Evolutionary conservation across 2,329 filamentous ascomycete species (phyloP).

Genomic region (Fusarium brevicatenulatum): DNA sequence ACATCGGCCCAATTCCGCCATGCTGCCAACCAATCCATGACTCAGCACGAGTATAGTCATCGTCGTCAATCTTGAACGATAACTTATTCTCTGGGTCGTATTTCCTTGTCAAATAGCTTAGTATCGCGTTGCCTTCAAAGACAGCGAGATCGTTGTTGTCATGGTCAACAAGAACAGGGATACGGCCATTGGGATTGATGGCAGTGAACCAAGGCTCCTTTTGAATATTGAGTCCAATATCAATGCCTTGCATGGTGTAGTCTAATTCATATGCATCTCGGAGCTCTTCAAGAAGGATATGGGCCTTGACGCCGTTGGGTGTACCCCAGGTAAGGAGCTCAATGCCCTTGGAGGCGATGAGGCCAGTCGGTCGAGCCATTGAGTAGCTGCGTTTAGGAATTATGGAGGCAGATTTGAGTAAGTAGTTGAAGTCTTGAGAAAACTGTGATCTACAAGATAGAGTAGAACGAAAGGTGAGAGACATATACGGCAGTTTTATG

Average conservation of each 20-base stretch:
- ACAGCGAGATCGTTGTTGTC: slow-evolving; percentile 70
- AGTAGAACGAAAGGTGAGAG: background rate
- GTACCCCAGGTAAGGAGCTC: slow-evolving; percentile 70
- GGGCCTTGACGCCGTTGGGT: slow-evolving; percentile 66
- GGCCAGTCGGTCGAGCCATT: slow-evolving; percentile 57
- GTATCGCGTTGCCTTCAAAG: slow-evolving; percentile 80
- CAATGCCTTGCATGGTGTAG: slow-evolving; percentile 68
- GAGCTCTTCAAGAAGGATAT: slow-evolving; percentile 72
- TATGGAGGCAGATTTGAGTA: background rate
- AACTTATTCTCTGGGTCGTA: slow-evolving; percentile 70
- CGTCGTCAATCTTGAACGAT: slow-evolving; percentile 52
- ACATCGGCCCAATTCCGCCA: slow-evolving; percentile 75
- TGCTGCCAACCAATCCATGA: slow-evolving; percentile 76
- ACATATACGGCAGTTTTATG: background rate
- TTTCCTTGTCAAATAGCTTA: slow-evolving; percentile 76
- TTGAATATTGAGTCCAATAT: slow-evolving; percentile 71
- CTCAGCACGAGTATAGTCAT: slow-evolving; percentile 50
- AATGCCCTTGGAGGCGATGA: slow-evolving; percentile 71
- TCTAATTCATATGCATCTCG: slow-evolving; percentile 71
- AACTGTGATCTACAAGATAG: background rate
- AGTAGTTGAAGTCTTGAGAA: background rate
- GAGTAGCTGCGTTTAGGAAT: background rate
- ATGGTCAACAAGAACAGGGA: slow-evolving; percentile 74
- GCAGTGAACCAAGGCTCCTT: slow-evolving; percentile 74
- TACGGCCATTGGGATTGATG: slow-evolving; percentile 71